Conservation (phyloP, 2,329 filamentous ascomycete genomes). For the Trichoderma koningii region DNA sequence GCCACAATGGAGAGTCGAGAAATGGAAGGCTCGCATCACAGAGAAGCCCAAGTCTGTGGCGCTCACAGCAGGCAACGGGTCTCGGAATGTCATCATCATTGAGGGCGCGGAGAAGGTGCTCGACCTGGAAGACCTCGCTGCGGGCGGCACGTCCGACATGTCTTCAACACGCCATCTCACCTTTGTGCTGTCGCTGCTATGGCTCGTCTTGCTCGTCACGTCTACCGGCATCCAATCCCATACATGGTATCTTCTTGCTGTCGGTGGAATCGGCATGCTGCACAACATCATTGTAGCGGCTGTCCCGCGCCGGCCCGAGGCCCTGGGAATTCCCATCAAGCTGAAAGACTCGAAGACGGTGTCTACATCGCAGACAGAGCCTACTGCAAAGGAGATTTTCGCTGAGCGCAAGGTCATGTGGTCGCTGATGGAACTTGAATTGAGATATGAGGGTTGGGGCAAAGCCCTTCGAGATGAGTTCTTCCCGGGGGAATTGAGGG, state of each 20-base stretch:
- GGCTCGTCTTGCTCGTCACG: constrained; percentile 1
- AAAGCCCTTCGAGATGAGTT: not conserved
- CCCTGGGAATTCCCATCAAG: not conserved
- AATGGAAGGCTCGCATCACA: not conserved
- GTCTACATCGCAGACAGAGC: too few relatives aligned
- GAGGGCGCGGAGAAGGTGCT: not conserved
- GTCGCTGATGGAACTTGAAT: not conserved
- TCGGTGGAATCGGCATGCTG: constrained; percentile 13
- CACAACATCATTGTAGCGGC: constrained; percentile 3
- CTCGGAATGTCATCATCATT: not conserved
- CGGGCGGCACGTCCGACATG: not conserved
- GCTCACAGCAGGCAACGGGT: not conserved
- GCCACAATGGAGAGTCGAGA: not conserved
- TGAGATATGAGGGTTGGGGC: not conserved
- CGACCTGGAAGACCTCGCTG: not conserved
- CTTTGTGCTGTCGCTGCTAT: not conserved
- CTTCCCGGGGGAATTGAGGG: not conserved
- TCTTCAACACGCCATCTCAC: not conserved
- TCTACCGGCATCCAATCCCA: not conserved
- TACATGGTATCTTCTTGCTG: constrained; percentile 19
- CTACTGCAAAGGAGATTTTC: too few relatives aligned
- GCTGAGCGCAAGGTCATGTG: not conserved
- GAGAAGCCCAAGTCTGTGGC: not conserved
- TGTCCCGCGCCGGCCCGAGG: not conserved
- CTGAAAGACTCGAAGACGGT: not conserved